phyloP scores from a whole-genome alignment of 805 yeast genomes.

The Kodamaea kaohsiungensis region DNA sequence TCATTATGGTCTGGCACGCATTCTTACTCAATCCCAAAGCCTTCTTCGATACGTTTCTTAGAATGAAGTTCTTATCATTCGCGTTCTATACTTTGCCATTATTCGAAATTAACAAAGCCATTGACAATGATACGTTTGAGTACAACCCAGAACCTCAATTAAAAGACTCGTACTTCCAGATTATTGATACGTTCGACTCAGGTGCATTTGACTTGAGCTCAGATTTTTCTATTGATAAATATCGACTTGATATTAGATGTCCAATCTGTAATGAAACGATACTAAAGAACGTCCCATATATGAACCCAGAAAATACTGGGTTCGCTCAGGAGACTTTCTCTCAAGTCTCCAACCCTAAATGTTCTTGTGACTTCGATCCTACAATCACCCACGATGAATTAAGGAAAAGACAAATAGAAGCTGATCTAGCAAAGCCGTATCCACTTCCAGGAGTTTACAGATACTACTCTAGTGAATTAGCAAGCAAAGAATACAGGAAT shows the following conservation, averaged over 20 bases:
- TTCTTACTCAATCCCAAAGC: constrained; percentile 21
- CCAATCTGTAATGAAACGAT: constrained; percentile 15
- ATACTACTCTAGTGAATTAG: constrained; percentile 9
- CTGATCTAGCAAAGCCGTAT: constrained; percentile 10
- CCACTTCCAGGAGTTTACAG: constrained; percentile 11
- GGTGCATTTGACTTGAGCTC: not conserved
- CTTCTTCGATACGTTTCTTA: constrained; percentile 16
- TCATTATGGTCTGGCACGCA: constrained; percentile 26
- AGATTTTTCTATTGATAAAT: constrained; percentile 6
- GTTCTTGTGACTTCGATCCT: not conserved
- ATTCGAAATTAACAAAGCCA: constrained; percentile 9
- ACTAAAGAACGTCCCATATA: constrained; percentile 10
- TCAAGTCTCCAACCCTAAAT: not conserved
- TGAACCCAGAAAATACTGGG: constrained; percentile 13
- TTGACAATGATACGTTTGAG: constrained; percentile 14
- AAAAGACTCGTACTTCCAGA: not conserved
- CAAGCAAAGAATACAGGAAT: not conserved
- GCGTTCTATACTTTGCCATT: constrained; percentile 22
- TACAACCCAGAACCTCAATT: constrained; percentile 11
- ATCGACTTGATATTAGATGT: constrained; percentile 13
- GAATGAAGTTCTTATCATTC: constrained; percentile 18
- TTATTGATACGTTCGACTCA: constrained; percentile 1
- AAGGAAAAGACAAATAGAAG: constrained; percentile 19
- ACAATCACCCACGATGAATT: constrained; percentile 22
- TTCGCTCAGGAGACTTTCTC: constrained; percentile 14